Percentiles rank a stretch among this genome's conserved stretches.
Conservation (phyloP, 352 stramenopile species). For the Aphanomyces cochlioides region DNA sequence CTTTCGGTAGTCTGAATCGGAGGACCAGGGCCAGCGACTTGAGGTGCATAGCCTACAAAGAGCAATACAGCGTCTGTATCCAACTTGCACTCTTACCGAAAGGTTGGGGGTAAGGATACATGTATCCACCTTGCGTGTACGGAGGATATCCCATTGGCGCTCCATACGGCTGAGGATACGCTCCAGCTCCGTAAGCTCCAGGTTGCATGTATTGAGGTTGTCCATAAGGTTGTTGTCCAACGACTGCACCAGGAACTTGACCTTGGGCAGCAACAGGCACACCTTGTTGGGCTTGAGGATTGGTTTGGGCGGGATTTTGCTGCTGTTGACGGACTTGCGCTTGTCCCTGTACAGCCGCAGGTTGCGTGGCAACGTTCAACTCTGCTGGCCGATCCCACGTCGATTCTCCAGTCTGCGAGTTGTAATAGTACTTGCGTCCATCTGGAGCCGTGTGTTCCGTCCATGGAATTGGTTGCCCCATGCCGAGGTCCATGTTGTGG, state of each 20-base stretch:
- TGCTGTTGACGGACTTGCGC: conserved; percentile 29
- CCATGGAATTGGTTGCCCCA: conserved; percentile 45
- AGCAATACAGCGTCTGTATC: not conserved
- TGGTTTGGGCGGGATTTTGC: conserved; percentile 15
- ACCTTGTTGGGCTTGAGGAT: conserved; percentile 25
- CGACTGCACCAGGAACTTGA: not conserved
- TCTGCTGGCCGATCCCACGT: conserved; percentile 80
- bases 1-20: conserved; percentile 87
- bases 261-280: not conserved
- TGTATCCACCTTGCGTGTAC: conserved; percentile 71
- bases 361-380: conserved; percentile 16
- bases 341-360: not conserved
- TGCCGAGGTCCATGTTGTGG: conserved; percentile 5
- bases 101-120: conserved; percentile 81
- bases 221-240: conserved; percentile 21
- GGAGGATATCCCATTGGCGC: conserved; percentile 75
- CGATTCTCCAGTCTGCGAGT: conserved; percentile 83
- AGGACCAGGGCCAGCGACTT: conserved; percentile 76
- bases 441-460: conserved; percentile 89
- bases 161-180: conserved; percentile 70
- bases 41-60: conserved; percentile 64
- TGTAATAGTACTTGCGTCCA: conserved; percentile 91
- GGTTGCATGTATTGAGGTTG: conserved; percentile 13
- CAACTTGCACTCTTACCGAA: conserved; percentile 47
- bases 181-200: conserved; percentile 48